phyloP scores from a whole-genome alignment of 192 early-diverging fungal species.

The Coemansia sp. region DNA sequence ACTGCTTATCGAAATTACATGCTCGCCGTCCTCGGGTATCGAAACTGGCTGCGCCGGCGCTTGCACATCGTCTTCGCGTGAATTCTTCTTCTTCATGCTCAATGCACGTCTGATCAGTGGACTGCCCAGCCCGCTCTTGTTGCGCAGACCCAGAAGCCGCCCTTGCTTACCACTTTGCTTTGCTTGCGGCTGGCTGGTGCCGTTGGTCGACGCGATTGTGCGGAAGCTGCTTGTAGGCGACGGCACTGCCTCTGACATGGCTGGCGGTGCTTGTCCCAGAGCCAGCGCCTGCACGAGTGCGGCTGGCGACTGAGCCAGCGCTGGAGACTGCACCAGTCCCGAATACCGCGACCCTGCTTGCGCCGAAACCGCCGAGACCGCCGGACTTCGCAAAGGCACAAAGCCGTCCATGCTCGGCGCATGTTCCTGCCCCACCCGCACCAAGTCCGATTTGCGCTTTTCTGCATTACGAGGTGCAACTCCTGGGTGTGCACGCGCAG shows the following conservation, averaged over 20 bases:
- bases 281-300: not conserved
- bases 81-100: slow-evolving; percentile 37
- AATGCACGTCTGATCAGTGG: slow-evolving; percentile 41
- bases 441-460: slow-evolving; percentile 16
- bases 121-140: slow-evolving; percentile 25
- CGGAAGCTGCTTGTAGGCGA: slow-evolving; percentile 9
- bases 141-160: slow-evolving; percentile 22
- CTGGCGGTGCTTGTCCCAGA: not conserved
- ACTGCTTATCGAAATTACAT: too few species aligned
- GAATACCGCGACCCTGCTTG: not conserved
- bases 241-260: not conserved
- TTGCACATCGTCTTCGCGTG: slow-evolving; percentile 4
- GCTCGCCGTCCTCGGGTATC: slow-evolving; percentile 24
- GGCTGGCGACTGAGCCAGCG: not conserved
- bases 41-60: not conserved
- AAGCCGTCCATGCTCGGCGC: slow-evolving; percentile 11
- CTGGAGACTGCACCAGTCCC: not conserved
- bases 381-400: slow-evolving; percentile 23
- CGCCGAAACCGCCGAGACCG: not conserved
- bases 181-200: not conserved
- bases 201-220: not conserved
- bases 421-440: not conserved
- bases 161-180: slow-evolving; percentile 5
- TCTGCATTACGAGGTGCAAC: slow-evolving; percentile 1
- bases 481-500: slow-evolving; percentile 4